These are phyloP conservation scores for Yarrowia galli DNA, from an alignment of 1,139 yeast genomes.

Conservation along the genomic window DNA sequence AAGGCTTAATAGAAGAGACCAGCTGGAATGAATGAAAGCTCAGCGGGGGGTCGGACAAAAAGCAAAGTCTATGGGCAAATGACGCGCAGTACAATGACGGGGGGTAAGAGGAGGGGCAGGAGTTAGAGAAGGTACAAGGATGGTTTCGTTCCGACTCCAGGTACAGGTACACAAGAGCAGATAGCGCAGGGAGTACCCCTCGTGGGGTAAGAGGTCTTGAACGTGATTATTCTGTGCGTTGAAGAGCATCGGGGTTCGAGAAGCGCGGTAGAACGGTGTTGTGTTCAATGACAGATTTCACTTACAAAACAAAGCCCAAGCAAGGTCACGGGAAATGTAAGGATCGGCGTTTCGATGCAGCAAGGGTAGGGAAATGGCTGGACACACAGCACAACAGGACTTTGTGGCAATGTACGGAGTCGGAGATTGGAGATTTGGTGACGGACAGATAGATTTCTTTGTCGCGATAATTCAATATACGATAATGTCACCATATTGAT, in stretches of 20 bases:
- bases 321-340: slow-evolving; percentile 10
- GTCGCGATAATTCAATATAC: too few relatives aligned
- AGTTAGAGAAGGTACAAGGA: too few relatives aligned
- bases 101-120: too few relatives aligned
- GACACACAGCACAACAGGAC: background rate
- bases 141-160: background rate
- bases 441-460: too few relatives aligned
- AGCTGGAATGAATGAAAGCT: background rate
- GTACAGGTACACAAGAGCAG: background rate
- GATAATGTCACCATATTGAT: too few relatives aligned
- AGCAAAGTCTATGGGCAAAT: slow-evolving; percentile 8
- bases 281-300: too few relatives aligned
- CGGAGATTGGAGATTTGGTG: background rate
- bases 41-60: background rate
- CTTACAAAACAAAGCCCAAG: too few relatives aligned
- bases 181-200: slow-evolving; percentile 23
- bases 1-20: background rate
- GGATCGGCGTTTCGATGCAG: slow-evolving; percentile 27
- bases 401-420: background rate
- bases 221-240: slow-evolving; percentile 2
- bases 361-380: slow-evolving; percentile 20
- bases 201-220: background rate
- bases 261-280: too few relatives aligned
- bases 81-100: slow-evolving; percentile 5
- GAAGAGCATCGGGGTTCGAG: too few relatives aligned